Conservation (phyloP, 192 early-diverging fungal genomes). For the Helicostylum pulchrum region DNA sequence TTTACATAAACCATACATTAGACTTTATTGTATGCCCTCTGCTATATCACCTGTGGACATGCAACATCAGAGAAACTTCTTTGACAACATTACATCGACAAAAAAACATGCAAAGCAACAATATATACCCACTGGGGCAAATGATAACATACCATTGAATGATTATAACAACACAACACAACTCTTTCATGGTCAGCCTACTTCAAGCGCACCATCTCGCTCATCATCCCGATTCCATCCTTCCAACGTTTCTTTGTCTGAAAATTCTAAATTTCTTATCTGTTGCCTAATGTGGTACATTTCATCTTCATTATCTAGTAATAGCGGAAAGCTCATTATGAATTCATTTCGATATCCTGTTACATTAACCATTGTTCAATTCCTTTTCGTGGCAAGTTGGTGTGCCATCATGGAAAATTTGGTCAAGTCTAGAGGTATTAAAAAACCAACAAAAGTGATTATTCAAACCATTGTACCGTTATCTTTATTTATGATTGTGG, state of each 20-base stretch:
- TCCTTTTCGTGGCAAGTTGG: constrained; percentile 69
- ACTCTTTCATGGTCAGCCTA: not conserved
- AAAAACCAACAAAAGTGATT: constrained; percentile 48
- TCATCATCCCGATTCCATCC: not conserved
- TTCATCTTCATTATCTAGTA: constrained; percentile 79
- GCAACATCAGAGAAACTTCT: too few relatives aligned
- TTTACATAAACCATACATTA: too few relatives aligned
- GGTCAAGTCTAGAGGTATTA: constrained; percentile 51
- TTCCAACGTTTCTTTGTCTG: not conserved
- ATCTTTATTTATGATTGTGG: constrained; percentile 75
- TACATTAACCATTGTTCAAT: constrained; percentile 81
- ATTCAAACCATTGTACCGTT: constrained; percentile 67
- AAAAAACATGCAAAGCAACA: too few relatives aligned
- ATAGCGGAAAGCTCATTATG: constrained; percentile 77
- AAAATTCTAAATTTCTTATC: constrained; percentile 45
- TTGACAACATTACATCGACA: too few relatives aligned
- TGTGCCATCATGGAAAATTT: constrained; percentile 44
- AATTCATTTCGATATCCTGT: constrained; percentile 75
- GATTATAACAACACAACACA: too few relatives aligned
- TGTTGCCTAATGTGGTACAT: constrained; percentile 80
- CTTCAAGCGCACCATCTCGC: not conserved
- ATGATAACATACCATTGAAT: too few relatives aligned
- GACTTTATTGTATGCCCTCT: too few relatives aligned
- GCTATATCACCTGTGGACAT: too few relatives aligned
- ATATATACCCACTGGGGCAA: too few relatives aligned